A percentile compares a stretch with the other conserved stretches of the same genome.
These are phyloP conservation scores for Sporisorium scitamineum DNA, from an alignment of 1,284 basidiomycete genomes.

Conservation along the genomic window DNA sequence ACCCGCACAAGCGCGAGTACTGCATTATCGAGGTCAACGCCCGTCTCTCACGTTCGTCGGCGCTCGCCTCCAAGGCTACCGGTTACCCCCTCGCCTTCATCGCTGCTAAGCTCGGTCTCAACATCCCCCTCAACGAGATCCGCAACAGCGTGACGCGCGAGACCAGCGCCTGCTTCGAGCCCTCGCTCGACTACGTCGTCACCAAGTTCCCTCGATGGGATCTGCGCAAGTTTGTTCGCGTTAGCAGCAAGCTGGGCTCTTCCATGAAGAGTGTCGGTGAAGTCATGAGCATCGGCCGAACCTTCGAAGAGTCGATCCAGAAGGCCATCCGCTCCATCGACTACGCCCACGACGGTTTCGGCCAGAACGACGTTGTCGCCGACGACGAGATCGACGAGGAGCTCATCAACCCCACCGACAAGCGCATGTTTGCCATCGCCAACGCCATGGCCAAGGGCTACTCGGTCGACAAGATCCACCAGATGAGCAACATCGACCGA, in stretches of 20 bases:
- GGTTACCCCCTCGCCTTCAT: slow-evolving; percentile 99
- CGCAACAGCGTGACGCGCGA: slow-evolving; percentile 96
- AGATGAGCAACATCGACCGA: slow-evolving; percentile 96
- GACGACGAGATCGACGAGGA: slow-evolving; percentile 84
- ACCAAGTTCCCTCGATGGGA: slow-evolving; percentile 99
- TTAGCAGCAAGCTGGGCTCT: slow-evolving; percentile 65
- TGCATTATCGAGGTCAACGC: slow-evolving; percentile 99
- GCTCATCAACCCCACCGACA: slow-evolving; percentile 87
- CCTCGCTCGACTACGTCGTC: slow-evolving; percentile 94
- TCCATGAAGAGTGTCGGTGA: slow-evolving; percentile 96
- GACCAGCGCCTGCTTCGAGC: slow-evolving; percentile 97
- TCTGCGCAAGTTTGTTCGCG: slow-evolving; percentile 88
- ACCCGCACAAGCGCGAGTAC: slow-evolving; percentile 93
- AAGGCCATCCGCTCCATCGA: slow-evolving; percentile 98
- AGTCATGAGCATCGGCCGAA: slow-evolving; percentile 98
- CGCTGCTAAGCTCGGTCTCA: slow-evolving; percentile 95
- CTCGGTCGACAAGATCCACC: slow-evolving; percentile 93
- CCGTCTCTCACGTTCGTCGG: slow-evolving; percentile 97
- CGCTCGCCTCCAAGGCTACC: slow-evolving; percentile 96
- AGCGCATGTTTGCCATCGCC: slow-evolving; percentile 90
- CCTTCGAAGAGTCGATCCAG: slow-evolving; percentile 97
- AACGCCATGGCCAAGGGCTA: slow-evolving; percentile 89
- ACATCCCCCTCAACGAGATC: slow-evolving; percentile 97
- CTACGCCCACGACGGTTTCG: slow-evolving; percentile 91
- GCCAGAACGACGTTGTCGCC: slow-evolving; percentile 81